Evolutionary conservation across 2,329 filamentous ascomycete species (phyloP).

Genomic region (Ascochyta rabiei): DNA sequence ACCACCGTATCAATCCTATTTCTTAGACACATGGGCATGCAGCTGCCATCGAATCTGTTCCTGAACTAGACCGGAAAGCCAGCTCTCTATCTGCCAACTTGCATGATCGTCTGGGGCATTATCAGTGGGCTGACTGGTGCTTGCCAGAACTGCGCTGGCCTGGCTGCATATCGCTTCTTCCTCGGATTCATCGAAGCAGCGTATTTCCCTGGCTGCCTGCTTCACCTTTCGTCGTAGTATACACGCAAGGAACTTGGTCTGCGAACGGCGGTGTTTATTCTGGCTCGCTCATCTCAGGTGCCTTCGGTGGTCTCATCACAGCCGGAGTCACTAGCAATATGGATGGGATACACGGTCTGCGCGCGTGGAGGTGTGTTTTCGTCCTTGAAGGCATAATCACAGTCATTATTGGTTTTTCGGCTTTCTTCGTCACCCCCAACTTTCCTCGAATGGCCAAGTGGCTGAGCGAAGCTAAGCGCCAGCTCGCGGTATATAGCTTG

Average conservation of each 20-base stretch:
- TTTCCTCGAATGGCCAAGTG: conserved; percentile 62
- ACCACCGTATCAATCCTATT: conserved; percentile 61
- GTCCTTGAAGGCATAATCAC: conserved; percentile 73
- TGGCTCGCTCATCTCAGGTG: conserved; percentile 71
- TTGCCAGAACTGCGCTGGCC: conserved; percentile 53
- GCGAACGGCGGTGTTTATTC: conserved; percentile 71
- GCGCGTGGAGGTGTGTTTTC: conserved; percentile 71
- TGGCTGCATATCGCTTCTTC: conserved; percentile 59
- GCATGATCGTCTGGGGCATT: conserved; percentile 51
- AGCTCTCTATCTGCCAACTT: conserved; percentile 47
- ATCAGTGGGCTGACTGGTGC: conserved; percentile 47
- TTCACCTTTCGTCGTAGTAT: conserved; percentile 71
- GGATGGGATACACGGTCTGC: conserved; percentile 61
- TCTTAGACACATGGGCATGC: conserved; percentile 50
- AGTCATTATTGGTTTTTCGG: conserved; percentile 62
- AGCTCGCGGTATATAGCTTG: conserved; percentile 46
- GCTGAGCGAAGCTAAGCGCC: conserved; percentile 48
- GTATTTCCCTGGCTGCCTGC: conserved; percentile 63
- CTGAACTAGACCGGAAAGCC: conserved; percentile 50
- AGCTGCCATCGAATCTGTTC: conserved; percentile 55
- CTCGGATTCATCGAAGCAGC: conserved; percentile 61
- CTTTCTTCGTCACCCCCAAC: conserved; percentile 68
- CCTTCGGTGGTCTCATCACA: conserved; percentile 68
- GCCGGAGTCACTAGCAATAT: conserved; percentile 68
- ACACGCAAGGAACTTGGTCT: conserved; percentile 70